These are phyloP conservation scores for Cryptococcus hybrid DNA, from an alignment of 1,284 basidiomycete species.

Conservation along the genomic window DNA sequence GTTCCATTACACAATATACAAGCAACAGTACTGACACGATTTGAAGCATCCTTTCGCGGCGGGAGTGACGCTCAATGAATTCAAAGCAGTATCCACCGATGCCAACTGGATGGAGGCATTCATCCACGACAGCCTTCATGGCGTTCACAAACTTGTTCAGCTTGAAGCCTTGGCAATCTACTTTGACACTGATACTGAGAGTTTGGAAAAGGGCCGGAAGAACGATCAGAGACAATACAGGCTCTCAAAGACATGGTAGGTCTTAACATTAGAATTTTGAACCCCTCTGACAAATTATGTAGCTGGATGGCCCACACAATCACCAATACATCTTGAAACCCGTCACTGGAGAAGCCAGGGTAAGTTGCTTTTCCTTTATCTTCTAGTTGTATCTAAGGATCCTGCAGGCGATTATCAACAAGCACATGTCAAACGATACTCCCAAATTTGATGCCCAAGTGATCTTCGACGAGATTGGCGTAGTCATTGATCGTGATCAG, in stretches of 20 bases:
- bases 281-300: conserved; percentile 47
- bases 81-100: conserved; percentile 92
- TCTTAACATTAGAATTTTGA: conserved; percentile 51
- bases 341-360: conserved; percentile 90
- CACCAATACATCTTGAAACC: conserved; percentile 98
- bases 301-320: conserved; percentile 59
- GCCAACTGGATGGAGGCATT: conserved; percentile 91
- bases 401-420: conserved; percentile 74
- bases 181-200: conserved; percentile 90
- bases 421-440: conserved; percentile 66
- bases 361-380: conserved; percentile 45
- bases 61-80: conserved; percentile 87
- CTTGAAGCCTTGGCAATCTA: conserved; percentile 88
- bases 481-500: conserved; percentile 90
- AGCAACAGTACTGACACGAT: background rate
- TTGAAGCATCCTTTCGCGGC: conserved; percentile 87
- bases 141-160: conserved; percentile 92
- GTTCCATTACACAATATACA: conserved; percentile 26
- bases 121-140: conserved; percentile 83
- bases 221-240: conserved; percentile 64
- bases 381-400: conserved; percentile 4
- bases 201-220: conserved; percentile 63
- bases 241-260: conserved; percentile 67
- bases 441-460: conserved; percentile 89
- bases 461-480: conserved; percentile 90